Evolutionary conservation across 2,329 filamentous ascomycete species (phyloP), one percentile per base, ranked within the genome.

Genomic region (Aspergillus japonicus): DNA sequence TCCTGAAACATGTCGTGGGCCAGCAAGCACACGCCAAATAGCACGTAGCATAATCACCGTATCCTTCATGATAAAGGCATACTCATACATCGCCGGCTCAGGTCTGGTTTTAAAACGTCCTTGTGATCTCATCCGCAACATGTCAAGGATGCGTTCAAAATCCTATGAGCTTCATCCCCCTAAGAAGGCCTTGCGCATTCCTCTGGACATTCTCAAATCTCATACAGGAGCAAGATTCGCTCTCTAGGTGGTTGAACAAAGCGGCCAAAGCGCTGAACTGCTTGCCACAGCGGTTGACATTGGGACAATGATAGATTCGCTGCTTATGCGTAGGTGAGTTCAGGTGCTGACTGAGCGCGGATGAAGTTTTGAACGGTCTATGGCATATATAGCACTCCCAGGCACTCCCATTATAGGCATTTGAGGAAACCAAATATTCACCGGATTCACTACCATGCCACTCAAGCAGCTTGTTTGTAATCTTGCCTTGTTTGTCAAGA

Each of bases 351-450:
- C 83, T 82, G 2, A 88, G 75, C 0, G 66, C 65, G 0, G 47
- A 12, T 0, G 76, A 56, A 0, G 52, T 58, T 0, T 26, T 54
- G 62, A 85, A 88, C 0, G 66, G 29, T 10, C 72, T 70, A 23
- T 80, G 70, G 66, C 86, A 89, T 4, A 88, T 61, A 60, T 82
- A 83, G 72, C 85, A 87, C 64, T 82, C 78, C 68, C 75, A 87
- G 1, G 14, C 63, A 2, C 26, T 0, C 0, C 79, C 78, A 55
- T 86, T 85, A 69, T 73, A 85, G 0, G 82, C 71, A 1, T 58
- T 62, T 0, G 64, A 35, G 0, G 75, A 83, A 1, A 80, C 81
- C 7, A 72, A 63, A 60, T 77, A 78, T 4, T 67, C 26, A 0
- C 35, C 52, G 48, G 60, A 67, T 31, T 65, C 56, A 42, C 76